phyloP scores from a whole-genome alignment of 495 filamentous ascomycete species.

The Podospora appendiculata region DNA sequence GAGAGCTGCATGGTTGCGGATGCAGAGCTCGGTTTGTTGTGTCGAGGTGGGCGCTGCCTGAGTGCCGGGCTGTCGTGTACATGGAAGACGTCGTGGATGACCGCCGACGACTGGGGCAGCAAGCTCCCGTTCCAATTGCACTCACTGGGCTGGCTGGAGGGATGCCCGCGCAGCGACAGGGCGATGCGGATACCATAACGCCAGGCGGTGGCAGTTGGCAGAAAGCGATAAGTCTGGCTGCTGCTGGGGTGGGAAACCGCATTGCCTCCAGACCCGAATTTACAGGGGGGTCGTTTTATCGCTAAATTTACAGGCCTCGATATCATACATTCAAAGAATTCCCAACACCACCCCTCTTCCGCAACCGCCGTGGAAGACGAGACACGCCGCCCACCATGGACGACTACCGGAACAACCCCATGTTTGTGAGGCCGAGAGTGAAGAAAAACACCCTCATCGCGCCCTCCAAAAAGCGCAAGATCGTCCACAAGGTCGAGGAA shows the following conservation, averaged over 20 bases:
- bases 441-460: constrained; percentile 40
- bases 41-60: constrained; percentile 3
- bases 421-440: constrained; percentile 42
- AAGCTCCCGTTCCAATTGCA: neutral
- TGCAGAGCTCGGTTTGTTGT: constrained; percentile 4
- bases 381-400: neutral
- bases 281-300: neutral
- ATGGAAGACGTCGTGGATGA: no score
- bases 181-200: neutral
- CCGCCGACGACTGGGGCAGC: neutral
- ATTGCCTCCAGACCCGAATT: neutral
- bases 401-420: constrained; percentile 7
- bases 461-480: constrained; percentile 59
- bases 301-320: constrained; percentile 17
- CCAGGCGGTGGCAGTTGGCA: neutral
- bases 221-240: neutral
- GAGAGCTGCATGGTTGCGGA: constrained; percentile 51
- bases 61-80: neutral
- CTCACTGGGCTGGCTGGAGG: neutral
- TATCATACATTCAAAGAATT: no score
- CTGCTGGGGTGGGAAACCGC: neutral
- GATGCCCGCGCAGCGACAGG: neutral
- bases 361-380: no score
- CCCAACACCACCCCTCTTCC: no score
- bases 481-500: constrained; percentile 55